Evolutionary conservation across 345 rosid genomes (phyloP).

Genomic region (Brassica cretica): DNA sequence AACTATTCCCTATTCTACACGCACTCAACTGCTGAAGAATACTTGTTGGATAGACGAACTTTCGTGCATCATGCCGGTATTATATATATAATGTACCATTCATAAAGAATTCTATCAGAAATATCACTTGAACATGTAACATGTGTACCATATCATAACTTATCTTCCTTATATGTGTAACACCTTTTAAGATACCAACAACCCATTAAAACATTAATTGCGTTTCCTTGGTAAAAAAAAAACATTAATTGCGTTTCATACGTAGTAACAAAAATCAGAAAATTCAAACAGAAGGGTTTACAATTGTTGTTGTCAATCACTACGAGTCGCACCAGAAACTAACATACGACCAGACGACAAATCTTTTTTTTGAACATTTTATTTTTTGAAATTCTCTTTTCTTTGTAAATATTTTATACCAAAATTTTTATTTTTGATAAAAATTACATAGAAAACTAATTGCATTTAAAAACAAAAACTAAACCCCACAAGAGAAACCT

Average conservation of each 20-base stretch:
- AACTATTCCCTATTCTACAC: slow-evolving; percentile 11
- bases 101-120: not conserved
- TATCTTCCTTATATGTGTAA: not conserved
- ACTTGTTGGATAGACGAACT: not conserved
- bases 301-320: not conserved
- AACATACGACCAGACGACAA: not conserved
- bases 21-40: slow-evolving; percentile 1
- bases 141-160: not conserved
- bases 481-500: too few species aligned
- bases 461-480: too few species aligned
- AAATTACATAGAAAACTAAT: too few species aligned
- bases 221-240: not conserved
- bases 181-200: not conserved
- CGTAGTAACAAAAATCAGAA: not conserved
- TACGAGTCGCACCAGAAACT: not conserved
- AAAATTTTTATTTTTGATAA: too few species aligned
- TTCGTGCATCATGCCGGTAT: not conserved
- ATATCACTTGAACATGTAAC: not conserved
- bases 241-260: not conserved
- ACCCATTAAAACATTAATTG: not conserved
- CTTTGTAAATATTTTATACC: too few species aligned
- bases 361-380: not conserved
- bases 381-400: not conserved
- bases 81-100: not conserved
- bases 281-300: not conserved